Percentiles rank a stretch among this genome's conserved stretches.
Conservation (phyloP, 164 flowering plant genomes). For the Macadamia integrifolia region DNA sequence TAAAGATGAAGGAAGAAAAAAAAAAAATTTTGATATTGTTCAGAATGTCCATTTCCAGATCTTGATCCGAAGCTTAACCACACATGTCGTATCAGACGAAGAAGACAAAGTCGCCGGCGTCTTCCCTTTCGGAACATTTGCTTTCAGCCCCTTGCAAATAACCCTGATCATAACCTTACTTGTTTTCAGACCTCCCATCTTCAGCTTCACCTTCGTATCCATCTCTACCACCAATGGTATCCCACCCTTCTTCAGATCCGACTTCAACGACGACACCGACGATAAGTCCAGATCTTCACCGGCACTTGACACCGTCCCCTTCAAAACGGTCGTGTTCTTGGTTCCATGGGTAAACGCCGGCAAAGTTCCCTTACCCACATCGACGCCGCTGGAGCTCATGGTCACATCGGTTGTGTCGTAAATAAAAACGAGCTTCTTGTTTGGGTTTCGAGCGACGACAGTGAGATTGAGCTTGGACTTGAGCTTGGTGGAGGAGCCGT, state of each 20-base stretch:
- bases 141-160: conserved; percentile 38
- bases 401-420: no score
- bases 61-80: conserved; percentile 58
- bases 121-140: conserved; percentile 24
- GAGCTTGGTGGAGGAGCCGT: conserved; percentile 18
- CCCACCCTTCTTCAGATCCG: conserved; percentile 42
- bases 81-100: conserved; percentile 32
- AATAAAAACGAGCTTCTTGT: no score
- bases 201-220: conserved; percentile 66
- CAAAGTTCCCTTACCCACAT: conserved; percentile 26
- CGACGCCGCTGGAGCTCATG: background rate
- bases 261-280: no score
- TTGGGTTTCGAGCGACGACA: conserved; percentile 26
- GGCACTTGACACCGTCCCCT: no score
- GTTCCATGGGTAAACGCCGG: conserved; percentile 22
- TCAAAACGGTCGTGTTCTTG: conserved; percentile 5
- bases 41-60: conserved; percentile 55
- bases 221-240: conserved; percentile 45
- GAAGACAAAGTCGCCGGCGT: conserved; percentile 1
- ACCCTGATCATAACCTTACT: conserved; percentile 52
- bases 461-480: conserved; percentile 39
- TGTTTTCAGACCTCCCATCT: conserved; percentile 55
- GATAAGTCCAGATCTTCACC: no score
- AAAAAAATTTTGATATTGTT: background rate
- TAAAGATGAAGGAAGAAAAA: background rate